Evolutionary conservation across 2,329 filamentous ascomycete species (phyloP), one percentile per base, ranked within the genome.

Genomic region (Sporothrix pseudoabietina): DNA sequence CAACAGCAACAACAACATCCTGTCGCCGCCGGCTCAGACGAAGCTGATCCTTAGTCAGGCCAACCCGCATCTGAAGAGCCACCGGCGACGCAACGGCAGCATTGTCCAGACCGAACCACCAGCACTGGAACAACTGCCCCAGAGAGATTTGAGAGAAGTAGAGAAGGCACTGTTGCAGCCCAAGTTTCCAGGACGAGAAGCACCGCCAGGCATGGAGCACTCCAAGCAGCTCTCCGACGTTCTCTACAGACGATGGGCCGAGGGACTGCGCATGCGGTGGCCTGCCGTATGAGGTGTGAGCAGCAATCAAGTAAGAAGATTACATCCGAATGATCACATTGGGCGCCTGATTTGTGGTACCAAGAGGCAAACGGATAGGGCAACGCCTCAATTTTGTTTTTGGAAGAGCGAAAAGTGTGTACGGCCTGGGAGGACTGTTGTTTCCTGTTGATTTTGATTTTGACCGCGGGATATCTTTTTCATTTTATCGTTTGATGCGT

Each of bases 151-250:
- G 63, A 80, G 81, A 44, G 84, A 87, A 66, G 80, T 78, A 69
- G 87, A 87, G 72, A 87, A 83, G 77, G 79, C 83, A 32, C 81
- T 82, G 1, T 76, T 88, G 10, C 85, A 87, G 77, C 82, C 84
- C 19, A 87, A 85, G 77, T 88, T 87, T 71, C 88, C 87, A 1
- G 87, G 87, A 1, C 85, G 86, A 54, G 83, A 86, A 71, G 79
- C 86, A 1, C 82, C 83, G 65, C 87, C 90, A 1, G 95, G 94
- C 1, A 95, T 98, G 93, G 94, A 98, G 81, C 95, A 98, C 82
- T 92, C 92, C 76, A 93, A 94, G 79, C 90, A 97, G 80, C 86
- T 98, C 52, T 93, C 93, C 0, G 94, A 98, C 80, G 93, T 97
- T 26, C 87, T 99, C 26, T 98, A 98, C 82, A 89, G 91, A 19